Percentiles rank a stretch among this genome's conserved stretches.
Evolutionary conservation across 148 eudicot genomes (phyloP).

Genomic region (Rhododendron kiyosumense): DNA sequence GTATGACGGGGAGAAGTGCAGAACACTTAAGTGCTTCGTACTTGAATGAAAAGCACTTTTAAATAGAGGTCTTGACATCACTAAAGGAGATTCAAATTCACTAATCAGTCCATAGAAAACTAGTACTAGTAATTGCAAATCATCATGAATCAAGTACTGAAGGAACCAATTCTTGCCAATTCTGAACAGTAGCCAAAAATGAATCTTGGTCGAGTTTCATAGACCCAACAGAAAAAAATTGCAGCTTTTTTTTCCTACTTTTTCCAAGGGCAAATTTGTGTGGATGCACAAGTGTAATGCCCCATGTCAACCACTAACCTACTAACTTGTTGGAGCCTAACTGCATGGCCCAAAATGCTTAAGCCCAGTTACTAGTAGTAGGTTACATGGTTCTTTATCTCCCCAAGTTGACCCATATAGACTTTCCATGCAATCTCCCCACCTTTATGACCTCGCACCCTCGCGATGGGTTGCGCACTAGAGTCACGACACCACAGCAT

Average conservation of each 20-base stretch:
- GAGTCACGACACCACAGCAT: not conserved
- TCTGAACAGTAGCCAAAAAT: not conserved
- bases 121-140: no score
- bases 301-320: not conserved
- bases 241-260: not conserved
- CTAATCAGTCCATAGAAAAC: not conserved
- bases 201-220: not conserved
- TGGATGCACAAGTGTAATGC: not conserved
- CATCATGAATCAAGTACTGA: no score
- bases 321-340: not conserved
- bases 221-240: not conserved
- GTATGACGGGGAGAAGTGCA: not conserved
- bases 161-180: no score
- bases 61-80: not conserved
- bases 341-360: not conserved
- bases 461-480: not conserved
- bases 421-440: not conserved
- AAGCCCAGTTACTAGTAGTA: not conserved
- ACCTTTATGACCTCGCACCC: not conserved
- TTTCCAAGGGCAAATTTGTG: not conserved
- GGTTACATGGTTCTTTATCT: not conserved
- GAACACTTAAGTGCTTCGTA: not conserved
- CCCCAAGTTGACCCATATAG: not conserved
- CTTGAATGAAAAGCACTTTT: not conserved
- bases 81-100: not conserved